A percentile compares a stretch with the other conserved stretches of the same genome.
Evolutionary conservation across 2,329 filamentous ascomycete genomes (phyloP).

Genomic region (Epichloe aotearoae): DNA sequence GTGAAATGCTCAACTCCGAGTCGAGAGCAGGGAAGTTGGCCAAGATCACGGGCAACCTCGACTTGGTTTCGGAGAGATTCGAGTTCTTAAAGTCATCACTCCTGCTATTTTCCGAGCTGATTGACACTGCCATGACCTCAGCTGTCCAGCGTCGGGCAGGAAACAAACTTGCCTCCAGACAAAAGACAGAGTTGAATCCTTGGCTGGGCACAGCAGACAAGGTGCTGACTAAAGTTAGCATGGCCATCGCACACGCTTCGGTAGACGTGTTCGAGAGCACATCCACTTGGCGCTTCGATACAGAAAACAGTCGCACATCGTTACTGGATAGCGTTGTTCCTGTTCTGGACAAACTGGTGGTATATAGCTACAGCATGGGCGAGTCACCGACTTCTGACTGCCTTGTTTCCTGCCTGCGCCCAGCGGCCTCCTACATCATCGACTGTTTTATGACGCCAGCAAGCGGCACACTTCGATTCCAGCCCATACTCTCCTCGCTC

Average conservation of each 20-base stretch:
- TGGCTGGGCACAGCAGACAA: conserved; percentile 68
- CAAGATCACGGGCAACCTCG: conserved; percentile 67
- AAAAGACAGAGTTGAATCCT: conserved; percentile 35
- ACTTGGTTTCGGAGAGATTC: conserved; percentile 64
- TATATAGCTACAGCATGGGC: conserved; percentile 63
- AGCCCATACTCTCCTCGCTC: conserved; percentile 61
- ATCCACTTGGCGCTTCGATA: conserved; percentile 70
- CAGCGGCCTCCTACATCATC: conserved; percentile 62
- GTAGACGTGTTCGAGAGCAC: conserved; percentile 80
- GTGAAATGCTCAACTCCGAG: conserved; percentile 64
- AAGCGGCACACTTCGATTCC: conserved; percentile 58
- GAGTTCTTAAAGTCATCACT: conserved; percentile 64
- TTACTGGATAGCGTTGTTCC: conserved; percentile 56
- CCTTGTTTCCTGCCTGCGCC: conserved; percentile 49
- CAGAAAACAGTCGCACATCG: conserved; percentile 51
- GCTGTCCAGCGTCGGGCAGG: conserved; percentile 52
- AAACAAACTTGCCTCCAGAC: conserved; percentile 33
- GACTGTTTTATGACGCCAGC: conserved; percentile 63
- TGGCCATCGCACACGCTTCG: conserved; percentile 60
- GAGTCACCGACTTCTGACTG: conserved; percentile 34
- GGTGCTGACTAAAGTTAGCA: conserved; percentile 56
- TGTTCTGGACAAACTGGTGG: conserved; percentile 58
- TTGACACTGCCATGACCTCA: conserved; percentile 62
- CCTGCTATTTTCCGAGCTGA: conserved; percentile 58
- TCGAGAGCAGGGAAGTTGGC: conserved; percentile 65